Conservation (phyloP, 2,329 filamentous ascomycete genomes). For the Paraphoma chrysanthemicola region DNA sequence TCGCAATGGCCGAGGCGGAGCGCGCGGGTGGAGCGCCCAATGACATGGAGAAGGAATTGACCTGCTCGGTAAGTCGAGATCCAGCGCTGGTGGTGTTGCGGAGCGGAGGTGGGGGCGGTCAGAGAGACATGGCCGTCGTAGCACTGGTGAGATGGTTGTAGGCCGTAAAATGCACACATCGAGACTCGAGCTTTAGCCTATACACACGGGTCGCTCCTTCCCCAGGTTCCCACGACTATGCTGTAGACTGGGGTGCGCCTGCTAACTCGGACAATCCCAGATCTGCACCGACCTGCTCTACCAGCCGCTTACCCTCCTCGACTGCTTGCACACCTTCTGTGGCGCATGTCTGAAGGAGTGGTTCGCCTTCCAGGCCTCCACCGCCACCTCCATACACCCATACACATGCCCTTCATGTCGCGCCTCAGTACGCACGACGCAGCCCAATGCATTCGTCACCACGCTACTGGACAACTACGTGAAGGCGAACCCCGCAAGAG, state of each 20-base stretch:
- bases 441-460: constrained; percentile 88
- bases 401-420: constrained; percentile 96
- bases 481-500: constrained; percentile 77
- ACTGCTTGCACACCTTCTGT: constrained; percentile 96
- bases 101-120: constrained; percentile 13
- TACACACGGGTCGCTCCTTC: background rate
- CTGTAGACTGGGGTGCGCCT: constrained; percentile 15
- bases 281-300: constrained; percentile 97
- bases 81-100: constrained; percentile 13
- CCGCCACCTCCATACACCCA: constrained; percentile 60
- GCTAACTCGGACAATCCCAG: constrained; percentile 56
- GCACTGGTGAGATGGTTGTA: background rate
- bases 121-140: background rate
- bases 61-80: constrained; percentile 78
- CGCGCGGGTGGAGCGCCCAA: constrained; percentile 53
- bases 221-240: background rate
- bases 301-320: constrained; percentile 87
- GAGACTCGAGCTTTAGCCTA: background rate
- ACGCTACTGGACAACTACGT: constrained; percentile 91
- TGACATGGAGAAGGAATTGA: constrained; percentile 92
- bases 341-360: constrained; percentile 95
- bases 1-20: constrained; percentile 43
- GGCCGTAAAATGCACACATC: background rate
- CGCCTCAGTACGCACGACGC: constrained; percentile 82
- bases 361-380: constrained; percentile 81